A percentile compares a stretch with the other conserved stretches of the same genome.
Evolutionary conservation across 352 stramenopile species (phyloP).

Genomic region (Phytophthora meadii): DNA sequence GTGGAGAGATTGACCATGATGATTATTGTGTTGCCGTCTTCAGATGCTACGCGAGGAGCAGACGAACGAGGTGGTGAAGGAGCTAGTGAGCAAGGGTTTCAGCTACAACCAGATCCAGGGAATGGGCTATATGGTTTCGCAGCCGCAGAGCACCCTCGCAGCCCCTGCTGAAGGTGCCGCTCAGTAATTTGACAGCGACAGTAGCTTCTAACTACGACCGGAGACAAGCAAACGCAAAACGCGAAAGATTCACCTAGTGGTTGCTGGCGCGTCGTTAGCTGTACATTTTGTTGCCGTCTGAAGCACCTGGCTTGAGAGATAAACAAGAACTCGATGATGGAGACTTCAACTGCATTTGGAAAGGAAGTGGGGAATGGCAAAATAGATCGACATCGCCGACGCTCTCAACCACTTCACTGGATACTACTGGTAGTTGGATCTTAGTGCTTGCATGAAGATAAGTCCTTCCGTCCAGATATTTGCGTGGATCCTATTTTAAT

Average conservation of each 20-base stretch:
- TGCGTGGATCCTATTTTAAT: slow-evolving; percentile 20
- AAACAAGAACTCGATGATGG: slow-evolving; percentile 1
- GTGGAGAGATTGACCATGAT: slow-evolving; percentile 2
- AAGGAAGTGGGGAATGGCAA: slow-evolving; percentile 20
- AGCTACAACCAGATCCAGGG: slow-evolving; percentile 84
- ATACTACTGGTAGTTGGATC: no score
- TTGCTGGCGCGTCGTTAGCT: slow-evolving; percentile 21
- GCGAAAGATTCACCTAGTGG: slow-evolving; percentile 4
- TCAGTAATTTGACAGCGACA: slow-evolving; percentile 46
- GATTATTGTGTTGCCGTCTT: slow-evolving; percentile 9
- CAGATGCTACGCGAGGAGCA: slow-evolving; percentile 85
- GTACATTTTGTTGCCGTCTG: slow-evolving; percentile 25
- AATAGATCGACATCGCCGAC: slow-evolving; percentile 14
- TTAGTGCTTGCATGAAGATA: no score
- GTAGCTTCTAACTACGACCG: slow-evolving; percentile 8
- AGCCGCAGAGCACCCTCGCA: slow-evolving; percentile 71
- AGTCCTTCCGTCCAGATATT: no score
- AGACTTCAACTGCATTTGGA: slow-evolving; percentile 17
- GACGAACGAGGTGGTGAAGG: slow-evolving; percentile 86
- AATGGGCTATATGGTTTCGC: slow-evolving; percentile 84
- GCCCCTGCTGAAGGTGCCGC: slow-evolving; percentile 41
- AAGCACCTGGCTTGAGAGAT: slow-evolving; percentile 3
- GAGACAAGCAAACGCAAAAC: neutral
- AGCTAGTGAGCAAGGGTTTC: slow-evolving; percentile 83
- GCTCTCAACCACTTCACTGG: no score